Evolutionary conservation across 306 rosid genomes (phyloP).

Genomic region (Delonix regia): DNA sequence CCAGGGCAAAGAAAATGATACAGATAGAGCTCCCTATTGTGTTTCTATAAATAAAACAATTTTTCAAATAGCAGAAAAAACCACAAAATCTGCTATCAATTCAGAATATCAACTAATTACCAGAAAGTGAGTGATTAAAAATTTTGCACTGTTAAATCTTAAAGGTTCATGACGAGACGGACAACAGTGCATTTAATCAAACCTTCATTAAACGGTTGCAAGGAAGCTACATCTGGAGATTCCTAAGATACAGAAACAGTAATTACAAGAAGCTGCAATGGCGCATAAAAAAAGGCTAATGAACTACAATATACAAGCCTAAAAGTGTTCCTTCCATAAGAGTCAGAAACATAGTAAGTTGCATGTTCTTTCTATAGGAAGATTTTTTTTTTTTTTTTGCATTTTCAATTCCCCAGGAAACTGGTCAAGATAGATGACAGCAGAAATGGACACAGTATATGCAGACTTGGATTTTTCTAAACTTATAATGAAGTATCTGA

Average conservation of each 20-base stretch:
- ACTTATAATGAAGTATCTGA: constrained; percentile 4
- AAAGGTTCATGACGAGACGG: not conserved
- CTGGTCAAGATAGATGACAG: not conserved
- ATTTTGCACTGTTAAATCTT: not conserved
- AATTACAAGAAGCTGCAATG: not conserved
- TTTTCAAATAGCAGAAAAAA: not conserved
- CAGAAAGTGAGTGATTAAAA: not conserved
- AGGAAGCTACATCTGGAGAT: not conserved
- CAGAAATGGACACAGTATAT: not conserved
- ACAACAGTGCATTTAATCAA: not conserved
- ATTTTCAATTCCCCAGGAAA: not conserved
- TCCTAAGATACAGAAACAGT: not conserved
- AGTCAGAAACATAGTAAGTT: not conserved
- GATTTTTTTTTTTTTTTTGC: not conserved
- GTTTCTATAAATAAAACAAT: constrained; percentile 9
- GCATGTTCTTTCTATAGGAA: not conserved
- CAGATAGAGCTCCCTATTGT: not conserved
- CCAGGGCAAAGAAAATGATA: not conserved
- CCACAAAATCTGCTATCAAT: not conserved
- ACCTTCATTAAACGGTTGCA: not conserved
- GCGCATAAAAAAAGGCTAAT: not conserved
- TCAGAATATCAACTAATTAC: not conserved
- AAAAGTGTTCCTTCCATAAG: not conserved
- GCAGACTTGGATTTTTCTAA: not conserved
- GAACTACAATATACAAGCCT: constrained; percentile 8